Evolutionary conservation across 2,329 filamentous ascomycete genomes (phyloP).

Genomic region (Ceratocystis alfenasii): DNA sequence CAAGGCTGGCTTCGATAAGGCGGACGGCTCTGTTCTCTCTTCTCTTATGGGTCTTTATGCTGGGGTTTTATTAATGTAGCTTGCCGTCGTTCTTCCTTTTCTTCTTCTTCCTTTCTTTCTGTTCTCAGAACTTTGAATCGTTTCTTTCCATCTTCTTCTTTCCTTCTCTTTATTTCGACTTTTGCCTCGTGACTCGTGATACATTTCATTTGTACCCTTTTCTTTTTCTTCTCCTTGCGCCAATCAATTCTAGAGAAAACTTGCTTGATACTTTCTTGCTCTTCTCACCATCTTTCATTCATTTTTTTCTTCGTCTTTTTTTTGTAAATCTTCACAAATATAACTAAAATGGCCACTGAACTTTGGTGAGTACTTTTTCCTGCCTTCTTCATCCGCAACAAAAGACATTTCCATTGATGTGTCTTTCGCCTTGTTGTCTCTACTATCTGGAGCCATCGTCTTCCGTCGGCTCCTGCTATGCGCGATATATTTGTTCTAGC

Average conservation of each 20-base stretch:
- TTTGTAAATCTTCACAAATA: slow-evolving; percentile 26
- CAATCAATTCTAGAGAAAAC: no score
- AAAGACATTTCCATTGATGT: slow-evolving; percentile 24
- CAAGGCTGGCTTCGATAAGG: not conserved
- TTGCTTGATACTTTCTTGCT: not conserved
- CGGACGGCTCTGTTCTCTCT: no score
- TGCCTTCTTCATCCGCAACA: slow-evolving; percentile 20
- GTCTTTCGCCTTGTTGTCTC: not conserved
- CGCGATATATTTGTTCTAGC: no score
- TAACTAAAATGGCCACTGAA: slow-evolving; percentile 61
- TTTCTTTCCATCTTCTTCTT: not conserved
- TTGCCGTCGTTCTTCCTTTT: not conserved
- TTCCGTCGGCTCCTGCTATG: no score
- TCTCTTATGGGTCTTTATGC: not conserved
- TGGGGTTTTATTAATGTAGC: not conserved
- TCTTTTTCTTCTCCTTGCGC: not conserved
- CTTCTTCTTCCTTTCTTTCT: not conserved
- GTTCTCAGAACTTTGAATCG: not conserved
- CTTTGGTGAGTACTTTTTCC: slow-evolving; percentile 57
- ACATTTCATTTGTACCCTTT: slow-evolving; percentile 11
- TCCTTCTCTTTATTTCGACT: slow-evolving; percentile 9
- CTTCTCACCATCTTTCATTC: not conserved
- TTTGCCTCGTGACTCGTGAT: slow-evolving; percentile 11
- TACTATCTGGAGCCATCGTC: not conserved
- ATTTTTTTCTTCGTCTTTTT: slow-evolving; percentile 20